These are phyloP conservation scores for Ceratocystis colombiana DNA, from an alignment of 2,329 filamentous ascomycete species.

Conservation along the genomic window DNA sequence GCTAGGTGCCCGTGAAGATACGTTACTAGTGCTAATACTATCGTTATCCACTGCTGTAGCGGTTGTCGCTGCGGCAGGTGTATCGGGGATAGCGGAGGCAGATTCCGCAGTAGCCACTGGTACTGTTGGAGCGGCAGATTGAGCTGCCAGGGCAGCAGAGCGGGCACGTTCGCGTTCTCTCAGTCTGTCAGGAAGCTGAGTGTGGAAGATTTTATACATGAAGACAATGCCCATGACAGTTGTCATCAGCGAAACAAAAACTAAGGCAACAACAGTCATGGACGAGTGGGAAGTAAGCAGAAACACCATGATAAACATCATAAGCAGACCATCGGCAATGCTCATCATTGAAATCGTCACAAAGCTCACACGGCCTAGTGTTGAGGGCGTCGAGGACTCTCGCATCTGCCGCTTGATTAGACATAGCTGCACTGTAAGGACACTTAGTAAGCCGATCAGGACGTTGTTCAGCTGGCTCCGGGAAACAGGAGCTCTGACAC, in stretches of 20 bases:
- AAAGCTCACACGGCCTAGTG: slow-evolving; percentile 55
- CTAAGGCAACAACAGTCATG: slow-evolving; percentile 47
- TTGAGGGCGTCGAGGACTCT: slow-evolving; percentile 57
- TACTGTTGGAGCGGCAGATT: slow-evolving; percentile 29
- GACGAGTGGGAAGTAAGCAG: slow-evolving; percentile 32
- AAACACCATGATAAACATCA: slow-evolving; percentile 27
- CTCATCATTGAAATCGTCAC: slow-evolving; percentile 51
- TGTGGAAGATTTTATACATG: slow-evolving; percentile 49
- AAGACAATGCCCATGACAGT: slow-evolving; percentile 50
- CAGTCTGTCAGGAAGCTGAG: slow-evolving; percentile 47
- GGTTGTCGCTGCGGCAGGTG: background rate
- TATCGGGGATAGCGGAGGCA: slow-evolving; percentile 23
- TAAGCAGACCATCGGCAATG: slow-evolving; percentile 40
- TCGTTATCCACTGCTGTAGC: background rate
- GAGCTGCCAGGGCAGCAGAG: background rate
- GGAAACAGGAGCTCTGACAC: slow-evolving; percentile 52
- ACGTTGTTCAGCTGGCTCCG: slow-evolving; percentile 49
- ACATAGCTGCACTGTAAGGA: slow-evolving; percentile 52
- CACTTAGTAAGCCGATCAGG: slow-evolving; percentile 45
- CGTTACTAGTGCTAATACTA: slow-evolving; percentile 20
- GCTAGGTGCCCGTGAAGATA: slow-evolving; percentile 26
- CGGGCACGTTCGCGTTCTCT: slow-evolving; percentile 36
- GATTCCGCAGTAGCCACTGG: slow-evolving; percentile 30
- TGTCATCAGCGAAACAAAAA: slow-evolving; percentile 44
- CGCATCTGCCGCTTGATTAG: slow-evolving; percentile 55